Base-by-base conservation (phyloP, 495 filamentous ascomycete species). In the Lasiosphaeria ovina region DNA sequence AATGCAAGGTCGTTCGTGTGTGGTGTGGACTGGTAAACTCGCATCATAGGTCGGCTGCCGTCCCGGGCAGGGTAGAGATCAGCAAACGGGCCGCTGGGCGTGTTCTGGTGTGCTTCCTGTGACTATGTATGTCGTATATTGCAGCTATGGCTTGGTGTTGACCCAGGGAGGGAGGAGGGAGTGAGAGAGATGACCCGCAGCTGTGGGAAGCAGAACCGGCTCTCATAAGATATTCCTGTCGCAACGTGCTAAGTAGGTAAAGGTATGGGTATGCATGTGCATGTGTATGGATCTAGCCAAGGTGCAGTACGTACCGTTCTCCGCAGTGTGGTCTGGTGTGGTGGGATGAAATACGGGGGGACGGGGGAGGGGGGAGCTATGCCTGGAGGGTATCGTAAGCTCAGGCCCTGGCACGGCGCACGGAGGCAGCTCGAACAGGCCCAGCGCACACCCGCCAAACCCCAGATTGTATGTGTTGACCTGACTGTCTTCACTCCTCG, bases 211-310 rank as follows among this genome's bases (percentile, higher is more conserved):
- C 45, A 66, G 63, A 64, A 24, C 24, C 24, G 24, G 62, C 63
- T 62, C 69, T 72, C 68, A 72, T 72, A 72, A 67, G 58, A 62
- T 57, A 55, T 58, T 24, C 24, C 24, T 24, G 24, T 24, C 24
- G 24, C 24, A 24, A 24, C 24, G 24, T 24, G 24, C 24, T 2
- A 24, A 24, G 24, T 24, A 24, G 24, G 24, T 24, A 24, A 24
- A 60, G 65, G 61, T 55, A 42, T 17, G 47, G 16, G 47, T 24
- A 50, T 50, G 50, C 24, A 24, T 63, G 62, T 50, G 50, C 24
- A 24, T 63, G 62, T 54, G 58, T 64, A 24, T 24, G 24, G 24
- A 24, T 24, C 24, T 24, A 24, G 24, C 24, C 24, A 24, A 24
- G 24, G 24, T 24, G 24, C 24, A 24, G 24, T 24, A 24, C 24